phyloP scores from a whole-genome alignment of 2,329 filamentous ascomycete species.

The Penicillium decumbens region DNA sequence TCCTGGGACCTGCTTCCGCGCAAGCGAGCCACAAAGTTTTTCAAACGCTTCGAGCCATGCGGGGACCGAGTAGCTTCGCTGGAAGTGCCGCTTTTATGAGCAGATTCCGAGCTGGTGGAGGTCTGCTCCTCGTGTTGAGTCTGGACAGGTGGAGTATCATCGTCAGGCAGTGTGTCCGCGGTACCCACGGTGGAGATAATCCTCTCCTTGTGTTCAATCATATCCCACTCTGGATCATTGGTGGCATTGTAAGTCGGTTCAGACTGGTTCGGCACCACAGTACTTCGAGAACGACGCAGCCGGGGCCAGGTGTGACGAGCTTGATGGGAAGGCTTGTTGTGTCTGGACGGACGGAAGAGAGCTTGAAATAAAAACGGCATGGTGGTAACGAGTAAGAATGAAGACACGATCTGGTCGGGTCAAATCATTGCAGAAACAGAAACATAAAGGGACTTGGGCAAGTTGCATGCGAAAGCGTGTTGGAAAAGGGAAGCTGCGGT shows the following conservation, averaged over 20 bases:
- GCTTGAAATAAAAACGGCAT: slow-evolving; percentile 13
- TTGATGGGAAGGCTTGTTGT: background rate
- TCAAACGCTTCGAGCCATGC: slow-evolving; percentile 11
- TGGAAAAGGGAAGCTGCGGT: background rate
- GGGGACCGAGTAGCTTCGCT: slow-evolving; percentile 6
- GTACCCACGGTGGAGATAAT: background rate
- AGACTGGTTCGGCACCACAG: background rate
- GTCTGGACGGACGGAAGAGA: slow-evolving; percentile 8
- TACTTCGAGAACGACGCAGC: slow-evolving; percentile 9
- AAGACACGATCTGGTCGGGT: background rate
- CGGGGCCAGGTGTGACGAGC: slow-evolving; percentile 12
- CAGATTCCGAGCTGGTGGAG: background rate
- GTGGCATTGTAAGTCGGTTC: background rate
- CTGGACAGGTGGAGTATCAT: background rate
- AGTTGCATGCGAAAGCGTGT: background rate
- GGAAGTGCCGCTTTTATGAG: background rate
- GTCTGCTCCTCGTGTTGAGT: background rate
- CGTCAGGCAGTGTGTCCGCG: background rate
- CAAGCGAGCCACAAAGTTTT: slow-evolving; percentile 10
- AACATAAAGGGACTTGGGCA: background rate
- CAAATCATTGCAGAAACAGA: slow-evolving; percentile 1
- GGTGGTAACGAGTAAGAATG: slow-evolving; percentile 1
- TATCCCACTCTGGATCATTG: background rate
- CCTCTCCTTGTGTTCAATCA: background rate
- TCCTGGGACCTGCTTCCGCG: slow-evolving; percentile 9